Conservation (phyloP, 2,329 filamentous ascomycete species). For the Aspergillus fumigatus region DNA sequence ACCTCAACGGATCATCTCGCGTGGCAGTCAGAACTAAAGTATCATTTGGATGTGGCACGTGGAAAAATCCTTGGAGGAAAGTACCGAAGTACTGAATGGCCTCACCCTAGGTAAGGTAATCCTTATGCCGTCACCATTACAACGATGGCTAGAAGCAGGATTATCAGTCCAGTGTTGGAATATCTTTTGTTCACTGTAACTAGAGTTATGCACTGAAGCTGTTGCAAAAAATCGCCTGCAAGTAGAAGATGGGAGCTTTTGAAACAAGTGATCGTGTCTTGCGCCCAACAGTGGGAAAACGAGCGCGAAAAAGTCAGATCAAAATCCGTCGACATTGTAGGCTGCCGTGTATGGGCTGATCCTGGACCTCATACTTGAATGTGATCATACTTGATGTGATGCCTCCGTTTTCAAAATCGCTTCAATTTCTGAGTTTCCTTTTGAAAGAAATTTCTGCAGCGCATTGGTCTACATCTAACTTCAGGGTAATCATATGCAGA, state of each 20-base stretch:
- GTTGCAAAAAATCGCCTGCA: background rate
- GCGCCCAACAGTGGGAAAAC: background rate
- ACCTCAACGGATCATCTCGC: constrained; percentile 5
- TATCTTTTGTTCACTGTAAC: too few species aligned
- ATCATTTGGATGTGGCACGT: constrained; percentile 8
- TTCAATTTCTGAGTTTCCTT: background rate
- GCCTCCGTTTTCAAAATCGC: background rate
- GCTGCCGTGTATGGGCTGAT: background rate
- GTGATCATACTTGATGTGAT: background rate
- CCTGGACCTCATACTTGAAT: background rate
- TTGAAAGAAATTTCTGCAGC: too few species aligned
- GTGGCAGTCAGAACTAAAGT: constrained; percentile 7
- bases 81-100: constrained; percentile 1
- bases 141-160: background rate
- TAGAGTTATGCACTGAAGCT: background rate
- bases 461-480: too few species aligned
- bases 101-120: background rate
- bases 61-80: constrained; percentile 2
- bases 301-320: background rate
- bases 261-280: background rate
- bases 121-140: background rate
- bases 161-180: background rate
- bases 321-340: background rate
- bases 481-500: background rate
- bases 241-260: background rate